These are phyloP conservation scores for Termitomyces sp. DNA, from an alignment of 768 basidiomycete species.

Conservation along the genomic window DNA sequence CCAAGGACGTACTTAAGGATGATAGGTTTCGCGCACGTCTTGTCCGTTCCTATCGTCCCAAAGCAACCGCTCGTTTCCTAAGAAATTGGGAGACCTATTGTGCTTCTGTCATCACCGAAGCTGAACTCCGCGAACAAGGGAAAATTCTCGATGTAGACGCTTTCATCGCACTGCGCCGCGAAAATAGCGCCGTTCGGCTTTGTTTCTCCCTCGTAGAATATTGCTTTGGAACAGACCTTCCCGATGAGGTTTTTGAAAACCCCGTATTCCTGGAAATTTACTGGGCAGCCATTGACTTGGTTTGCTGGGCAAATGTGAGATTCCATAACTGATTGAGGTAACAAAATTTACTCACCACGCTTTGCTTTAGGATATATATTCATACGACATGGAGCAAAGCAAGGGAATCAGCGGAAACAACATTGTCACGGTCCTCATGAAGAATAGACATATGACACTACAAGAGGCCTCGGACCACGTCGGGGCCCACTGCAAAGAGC, in stretches of 20 bases:
- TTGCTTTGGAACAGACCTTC: slow-evolving; percentile 57
- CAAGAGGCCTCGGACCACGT: slow-evolving; percentile 60
- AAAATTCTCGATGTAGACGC: slow-evolving; percentile 51
- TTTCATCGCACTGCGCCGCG: slow-evolving; percentile 58
- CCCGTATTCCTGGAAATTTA: slow-evolving; percentile 50
- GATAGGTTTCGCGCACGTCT: slow-evolving; percentile 53
- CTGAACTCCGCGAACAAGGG: slow-evolving; percentile 54
- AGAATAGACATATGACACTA: slow-evolving; percentile 45
- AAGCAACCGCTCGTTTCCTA: slow-evolving; percentile 45
- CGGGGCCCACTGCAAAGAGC: slow-evolving; percentile 44
- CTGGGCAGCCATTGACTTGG: slow-evolving; percentile 59
- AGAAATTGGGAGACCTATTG: slow-evolving; percentile 54
- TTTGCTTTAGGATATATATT: slow-evolving; percentile 56
- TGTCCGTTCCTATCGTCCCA: slow-evolving; percentile 40
- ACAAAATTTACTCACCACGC: neutral
- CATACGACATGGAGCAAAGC: slow-evolving; percentile 71
- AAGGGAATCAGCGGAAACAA: slow-evolving; percentile 65
- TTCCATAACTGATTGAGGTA: neutral
- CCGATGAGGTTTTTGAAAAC: slow-evolving; percentile 58
- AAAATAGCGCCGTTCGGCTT: slow-evolving; percentile 64
- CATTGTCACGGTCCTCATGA: slow-evolving; percentile 66
- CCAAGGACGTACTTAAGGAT: slow-evolving; percentile 4
- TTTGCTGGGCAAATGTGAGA: slow-evolving; percentile 70
- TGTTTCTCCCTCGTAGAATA: slow-evolving; percentile 65
- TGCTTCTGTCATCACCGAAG: slow-evolving; percentile 55